These are phyloP conservation scores for Tetrapisispora phaffii DNA, from an alignment of 805 yeast genomes.

Conservation along the genomic window DNA sequence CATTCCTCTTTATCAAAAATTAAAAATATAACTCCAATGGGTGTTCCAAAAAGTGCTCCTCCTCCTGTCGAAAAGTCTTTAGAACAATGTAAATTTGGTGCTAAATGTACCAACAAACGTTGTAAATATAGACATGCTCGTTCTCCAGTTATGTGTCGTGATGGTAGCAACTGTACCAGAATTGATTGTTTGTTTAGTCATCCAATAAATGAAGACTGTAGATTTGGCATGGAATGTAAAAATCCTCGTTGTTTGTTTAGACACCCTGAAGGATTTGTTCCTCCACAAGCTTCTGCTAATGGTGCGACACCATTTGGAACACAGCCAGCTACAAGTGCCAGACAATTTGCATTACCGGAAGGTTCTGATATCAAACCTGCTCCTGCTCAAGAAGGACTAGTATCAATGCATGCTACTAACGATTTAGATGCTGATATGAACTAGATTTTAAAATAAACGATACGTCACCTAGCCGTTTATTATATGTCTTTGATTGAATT, in stretches of 20 bases:
- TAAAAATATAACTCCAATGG: conserved; percentile 29
- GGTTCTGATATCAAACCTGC: conserved; percentile 64
- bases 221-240: conserved; percentile 66
- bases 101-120: conserved; percentile 61
- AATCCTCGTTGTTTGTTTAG: conserved; percentile 61
- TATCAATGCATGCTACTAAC: conserved; percentile 18
- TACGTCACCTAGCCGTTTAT: too few relatives aligned
- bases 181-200: conserved; percentile 76
- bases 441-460: conserved; percentile 6
- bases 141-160: conserved; percentile 65
- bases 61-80: conserved; percentile 41
- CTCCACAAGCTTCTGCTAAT: conserved; percentile 19
- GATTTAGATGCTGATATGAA: conserved; percentile 25
- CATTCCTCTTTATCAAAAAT: conserved; percentile 69
- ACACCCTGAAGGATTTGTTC: conserved; percentile 72
- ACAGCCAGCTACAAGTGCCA: conserved; percentile 36
- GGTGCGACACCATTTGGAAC: conserved; percentile 27
- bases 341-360: conserved; percentile 72
- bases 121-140: conserved; percentile 84
- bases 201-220: conserved; percentile 71
- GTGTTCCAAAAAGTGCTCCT: conserved; percentile 9
- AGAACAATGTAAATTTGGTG: conserved; percentile 77
- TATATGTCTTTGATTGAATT: too few relatives aligned
- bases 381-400: conserved; percentile 35
- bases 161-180: conserved; percentile 68